Base-by-base conservation (phyloP, 2,329 filamentous ascomycete genomes). In the Pseudogymnoascus verrucosus region DNA sequence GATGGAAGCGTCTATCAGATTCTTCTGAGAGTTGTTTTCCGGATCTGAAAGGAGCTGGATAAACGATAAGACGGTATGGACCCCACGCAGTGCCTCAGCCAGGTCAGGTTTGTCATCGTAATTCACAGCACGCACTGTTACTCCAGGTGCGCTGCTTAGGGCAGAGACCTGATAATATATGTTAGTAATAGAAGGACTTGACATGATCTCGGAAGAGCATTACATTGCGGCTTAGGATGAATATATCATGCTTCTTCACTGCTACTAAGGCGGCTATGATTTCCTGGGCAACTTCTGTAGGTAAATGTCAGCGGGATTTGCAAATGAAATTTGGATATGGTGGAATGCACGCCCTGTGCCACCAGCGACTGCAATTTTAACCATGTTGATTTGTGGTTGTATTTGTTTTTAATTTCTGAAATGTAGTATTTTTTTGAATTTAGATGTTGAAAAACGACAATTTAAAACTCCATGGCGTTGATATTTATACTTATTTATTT, bases 21-120 rank as follows among this genome's bases (percentile, higher is more conserved):
- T 76, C 65, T 74, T 74, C 63, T 73, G 82, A 6, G 75, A 74
- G 34, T 40, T 67, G 31, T 66, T 67, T 5, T 63, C 65, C 2
- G 62, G 62, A 66, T 71, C 69, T 10, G 66, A 60, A 4, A 68
- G 57, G 5, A 67, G 60, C 4, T 69, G 57, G 21, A 14, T 68
- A 67, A 84, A 85, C 1, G 78, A 83, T 0, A 84, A 73, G 7
- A 86, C 72, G 0, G 80, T 83, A 59, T 85, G 76, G 0, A 78
- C 74, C 4, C 81, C 82, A 11, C 69, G 57, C 1, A 85, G 72
- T 0, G 72, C 69, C 1, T 71, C 44, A 0, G 70, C 70, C 5
- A 85, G 70, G 7, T 72, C 62, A 0, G 65, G 37, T 28, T 71
- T 74, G 65, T 80, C 70, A 0, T 70, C 63, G 67, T 85, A 85